Base-by-base conservation (phyloP, 2,329 filamentous ascomycete genomes). In the Colletotrichum godetiae region DNA sequence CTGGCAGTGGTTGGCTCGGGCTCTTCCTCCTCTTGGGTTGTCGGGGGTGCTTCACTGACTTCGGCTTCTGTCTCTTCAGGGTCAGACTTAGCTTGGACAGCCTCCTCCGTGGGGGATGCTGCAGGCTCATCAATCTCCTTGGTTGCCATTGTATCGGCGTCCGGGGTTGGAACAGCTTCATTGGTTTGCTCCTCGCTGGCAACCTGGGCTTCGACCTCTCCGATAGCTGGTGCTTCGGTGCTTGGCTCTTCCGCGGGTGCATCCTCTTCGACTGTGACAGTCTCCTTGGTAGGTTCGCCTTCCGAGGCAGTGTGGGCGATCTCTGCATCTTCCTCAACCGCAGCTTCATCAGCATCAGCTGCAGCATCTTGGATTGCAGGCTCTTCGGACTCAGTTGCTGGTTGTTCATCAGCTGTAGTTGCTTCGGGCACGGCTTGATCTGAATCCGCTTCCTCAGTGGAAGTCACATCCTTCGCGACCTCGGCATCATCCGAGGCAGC, bases 71-170 rank as follows among this genome's bases (percentile, higher is more conserved):
- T 27, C 37, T 73, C 70, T 12, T 65, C 46, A 37, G 56, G 29
- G 2, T 82, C 82, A 0, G 78, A 79, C 57, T 84, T 79, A 33
- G 80, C 77, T 71, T 84, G 82, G 4, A 83, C 72, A 7, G 77
- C 75, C 10, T 60, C 31, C 10, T 52, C 35, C 5, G 33, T 19
- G 19, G 27, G 33, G 13, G 15, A 13, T 4, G 8, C n/a, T 12
- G 22, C 63, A 49, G 53, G 58, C 3, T 46, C 42, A 0, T 33
- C 27, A 0, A 10, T 12, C 5, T 64, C 37, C 6, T 64, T 27
- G 33, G 53, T 3, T 11, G 53, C 5, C 13, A 15, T 7, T 8
- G 24, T 7, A 11, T 68, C 49, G n/a, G 33, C 15, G 4, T 19
- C 13, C 29, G 42, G 55, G 33, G n/a, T 19, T n/a, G 7, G 19